Evolutionary conservation across 768 basidiomycete species (phyloP).

Genomic region (Saitozyma sp.): DNA sequence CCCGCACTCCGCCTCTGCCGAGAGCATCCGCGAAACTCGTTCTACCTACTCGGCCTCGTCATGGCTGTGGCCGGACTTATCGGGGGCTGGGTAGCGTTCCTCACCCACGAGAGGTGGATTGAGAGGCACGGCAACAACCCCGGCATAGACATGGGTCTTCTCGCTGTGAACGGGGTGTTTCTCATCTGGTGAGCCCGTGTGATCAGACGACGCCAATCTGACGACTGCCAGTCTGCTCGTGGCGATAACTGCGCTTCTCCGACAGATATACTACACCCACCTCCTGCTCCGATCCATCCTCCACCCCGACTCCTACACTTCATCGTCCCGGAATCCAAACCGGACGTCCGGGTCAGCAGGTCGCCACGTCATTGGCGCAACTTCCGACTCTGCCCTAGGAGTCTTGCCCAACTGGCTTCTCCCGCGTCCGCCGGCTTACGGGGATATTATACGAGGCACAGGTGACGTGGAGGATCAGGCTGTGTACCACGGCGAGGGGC

Average conservation of each 20-base stretch:
- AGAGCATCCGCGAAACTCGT: slow-evolving; percentile 3
- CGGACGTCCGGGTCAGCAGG: too few relatives aligned
- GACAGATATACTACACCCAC: slow-evolving; percentile 3
- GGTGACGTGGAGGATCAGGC: slow-evolving; percentile 18
- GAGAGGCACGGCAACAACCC: background rate
- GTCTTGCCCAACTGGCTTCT: slow-evolving; percentile 3
- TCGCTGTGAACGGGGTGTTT: slow-evolving; percentile 7
- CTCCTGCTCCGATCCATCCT: slow-evolving; percentile 2
- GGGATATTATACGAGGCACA: slow-evolving; percentile 9
- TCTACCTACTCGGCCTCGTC: background rate
- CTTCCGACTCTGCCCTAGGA: too few relatives aligned
- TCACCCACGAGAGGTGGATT: background rate
- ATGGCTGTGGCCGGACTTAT: background rate
- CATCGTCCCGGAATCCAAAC: background rate
- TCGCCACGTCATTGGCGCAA: too few relatives aligned
- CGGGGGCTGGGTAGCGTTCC: slow-evolving; percentile 5
- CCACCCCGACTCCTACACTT: slow-evolving; percentile 1
- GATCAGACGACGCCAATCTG: background rate
- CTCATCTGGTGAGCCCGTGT: background rate
- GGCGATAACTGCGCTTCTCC: background rate
- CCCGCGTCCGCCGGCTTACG: slow-evolving; percentile 6
- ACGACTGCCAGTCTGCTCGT: slow-evolving; percentile 3
- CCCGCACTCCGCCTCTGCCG: background rate
- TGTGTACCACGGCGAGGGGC: slow-evolving; percentile 6
- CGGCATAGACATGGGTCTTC: background rate